These are phyloP conservation scores for Candida coquimbonensis DNA, from an alignment of 805 yeast genomes.

Conservation along the genomic window DNA sequence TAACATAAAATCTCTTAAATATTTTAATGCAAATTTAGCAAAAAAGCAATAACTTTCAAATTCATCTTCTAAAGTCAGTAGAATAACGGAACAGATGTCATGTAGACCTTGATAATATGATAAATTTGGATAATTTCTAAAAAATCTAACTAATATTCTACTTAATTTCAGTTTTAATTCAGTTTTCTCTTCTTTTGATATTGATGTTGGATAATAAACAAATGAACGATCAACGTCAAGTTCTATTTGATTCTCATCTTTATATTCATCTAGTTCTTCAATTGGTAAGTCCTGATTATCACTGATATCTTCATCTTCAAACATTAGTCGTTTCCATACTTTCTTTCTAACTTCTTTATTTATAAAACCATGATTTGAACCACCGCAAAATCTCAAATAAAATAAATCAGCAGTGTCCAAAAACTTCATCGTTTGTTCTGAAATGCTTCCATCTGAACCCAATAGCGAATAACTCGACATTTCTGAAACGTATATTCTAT, in stretches of 20 bases:
- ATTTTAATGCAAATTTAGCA: slow-evolving; percentile 48
- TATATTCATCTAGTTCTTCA: slow-evolving; percentile 21
- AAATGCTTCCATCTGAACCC: not conserved
- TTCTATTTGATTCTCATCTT: slow-evolving; percentile 71
- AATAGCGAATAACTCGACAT: too few species aligned
- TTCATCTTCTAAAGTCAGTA: slow-evolving; percentile 41
- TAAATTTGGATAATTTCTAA: slow-evolving; percentile 54
- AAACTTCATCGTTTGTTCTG: too few species aligned
- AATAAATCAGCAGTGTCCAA: too few species aligned
- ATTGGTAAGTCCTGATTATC: too few species aligned
- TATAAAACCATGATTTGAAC: slow-evolving; percentile 43
- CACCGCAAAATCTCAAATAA: slow-evolving; percentile 20
- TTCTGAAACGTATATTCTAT: too few species aligned
- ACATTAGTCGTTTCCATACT: slow-evolving; percentile 1
- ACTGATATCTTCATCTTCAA: too few species aligned
- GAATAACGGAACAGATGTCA: slow-evolving; percentile 67
- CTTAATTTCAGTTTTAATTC: slow-evolving; percentile 20
- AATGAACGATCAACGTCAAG: slow-evolving; percentile 76
- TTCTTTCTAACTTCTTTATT: slow-evolving; percentile 30
- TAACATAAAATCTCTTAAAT: slow-evolving; percentile 82
- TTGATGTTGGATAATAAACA: slow-evolving; percentile 30
- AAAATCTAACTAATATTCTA: slow-evolving; percentile 41
- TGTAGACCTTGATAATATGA: slow-evolving; percentile 91
- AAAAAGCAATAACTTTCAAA: slow-evolving; percentile 29
- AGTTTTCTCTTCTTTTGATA: slow-evolving; percentile 15